These are phyloP conservation scores for Xerocomus spinulosus DNA, from an alignment of 768 basidiomycete genomes.

Conservation along the genomic window DNA sequence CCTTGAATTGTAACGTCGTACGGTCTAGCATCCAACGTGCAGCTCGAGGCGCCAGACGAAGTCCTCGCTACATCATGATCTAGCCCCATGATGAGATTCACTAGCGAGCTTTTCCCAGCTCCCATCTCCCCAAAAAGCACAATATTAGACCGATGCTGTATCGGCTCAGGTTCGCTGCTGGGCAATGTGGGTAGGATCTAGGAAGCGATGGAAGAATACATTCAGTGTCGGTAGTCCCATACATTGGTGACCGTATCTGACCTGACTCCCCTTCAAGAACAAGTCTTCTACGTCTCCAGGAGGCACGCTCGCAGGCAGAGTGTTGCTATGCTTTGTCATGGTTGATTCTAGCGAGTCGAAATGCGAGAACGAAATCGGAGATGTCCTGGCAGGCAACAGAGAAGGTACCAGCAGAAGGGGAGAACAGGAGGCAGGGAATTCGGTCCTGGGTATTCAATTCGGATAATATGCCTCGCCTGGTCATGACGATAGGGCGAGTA, in stretches of 20 bases:
- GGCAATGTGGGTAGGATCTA: conserved; percentile 1
- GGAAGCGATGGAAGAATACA: not conserved
- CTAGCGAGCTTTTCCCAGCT: conserved; percentile 38
- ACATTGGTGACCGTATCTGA: not conserved
- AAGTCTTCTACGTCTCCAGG: not conserved
- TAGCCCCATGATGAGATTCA: conserved; percentile 37
- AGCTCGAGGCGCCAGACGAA: conserved; percentile 30
- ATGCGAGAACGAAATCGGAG: not conserved
- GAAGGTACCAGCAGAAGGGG: not conserved
- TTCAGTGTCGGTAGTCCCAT: conserved; percentile 5
- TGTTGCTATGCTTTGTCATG: conserved; percentile 4
- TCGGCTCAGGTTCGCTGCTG: conserved; percentile 8
- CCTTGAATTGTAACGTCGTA: conserved; percentile 24
- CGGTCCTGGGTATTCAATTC: not conserved
- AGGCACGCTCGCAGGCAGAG: not conserved
- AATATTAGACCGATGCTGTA: conserved; percentile 18
- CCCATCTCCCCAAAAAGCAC: conserved; percentile 31
- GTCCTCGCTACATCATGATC: conserved; percentile 22
- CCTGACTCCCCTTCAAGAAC: conserved; percentile 7
- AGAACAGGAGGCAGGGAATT: not conserved
- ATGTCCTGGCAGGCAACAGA: not conserved
- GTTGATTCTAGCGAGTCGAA: not conserved
- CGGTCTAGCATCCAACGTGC: conserved; percentile 29
- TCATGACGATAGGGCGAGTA: not conserved
- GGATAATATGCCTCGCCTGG: conserved; percentile 6